Evolutionary conservation across 306 rosid species (phyloP).

Genomic region (Hippophae gyantsensis): DNA sequence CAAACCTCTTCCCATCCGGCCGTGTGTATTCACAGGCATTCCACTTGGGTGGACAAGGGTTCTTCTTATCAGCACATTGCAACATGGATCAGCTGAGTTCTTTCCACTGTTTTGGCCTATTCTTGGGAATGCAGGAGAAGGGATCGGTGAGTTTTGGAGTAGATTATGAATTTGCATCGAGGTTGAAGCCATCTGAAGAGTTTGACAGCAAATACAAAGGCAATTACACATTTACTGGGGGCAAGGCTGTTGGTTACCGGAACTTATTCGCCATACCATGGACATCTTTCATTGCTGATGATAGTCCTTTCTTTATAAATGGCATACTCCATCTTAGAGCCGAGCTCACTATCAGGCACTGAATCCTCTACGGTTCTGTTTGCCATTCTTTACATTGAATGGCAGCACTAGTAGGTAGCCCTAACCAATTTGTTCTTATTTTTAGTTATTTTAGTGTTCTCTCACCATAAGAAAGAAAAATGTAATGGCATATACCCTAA

Average conservation of each 20-base stretch:
- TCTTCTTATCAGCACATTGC: conserved; percentile 95
- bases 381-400: background rate
- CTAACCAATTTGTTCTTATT: no score
- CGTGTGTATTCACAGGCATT: conserved; percentile 97
- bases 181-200: conserved; percentile 72
- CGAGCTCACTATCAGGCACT: conserved; percentile 74
- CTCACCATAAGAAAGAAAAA: no score
- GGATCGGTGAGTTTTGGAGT: conserved; percentile 87
- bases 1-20: conserved; percentile 71
- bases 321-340: conserved; percentile 95
- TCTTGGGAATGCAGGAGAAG: conserved; percentile 95
- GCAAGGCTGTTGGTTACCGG: conserved; percentile 94
- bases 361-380: conserved; percentile 23
- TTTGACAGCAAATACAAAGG: conserved; percentile 92
- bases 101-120: conserved; percentile 89
- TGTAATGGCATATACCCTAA: no score
- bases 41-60: conserved; percentile 97
- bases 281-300: conserved; percentile 78
- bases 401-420: background rate
- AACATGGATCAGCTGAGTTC: conserved; percentile 98
- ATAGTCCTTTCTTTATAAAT: conserved; percentile 71
- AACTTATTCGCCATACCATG: conserved; percentile 82
- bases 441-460: no score
- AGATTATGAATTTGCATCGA: conserved; percentile 88
- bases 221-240: conserved; percentile 89